Conservation (phyloP, 768 basidiomycete genomes). For the Xerocomus brunneocitrinus region DNA sequence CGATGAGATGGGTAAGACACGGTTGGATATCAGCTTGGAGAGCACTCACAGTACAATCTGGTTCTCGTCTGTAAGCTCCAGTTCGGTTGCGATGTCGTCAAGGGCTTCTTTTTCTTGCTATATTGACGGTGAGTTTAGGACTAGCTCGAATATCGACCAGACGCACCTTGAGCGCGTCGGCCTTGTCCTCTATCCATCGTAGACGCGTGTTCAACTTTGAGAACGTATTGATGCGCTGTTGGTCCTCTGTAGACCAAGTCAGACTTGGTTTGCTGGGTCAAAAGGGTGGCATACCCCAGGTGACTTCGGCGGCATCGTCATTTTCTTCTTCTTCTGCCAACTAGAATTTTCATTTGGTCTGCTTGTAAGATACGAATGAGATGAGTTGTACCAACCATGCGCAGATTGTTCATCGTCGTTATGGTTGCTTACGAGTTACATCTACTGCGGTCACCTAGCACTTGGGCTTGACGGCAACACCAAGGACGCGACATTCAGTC, state of each 20-base stretch:
- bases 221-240: constrained; percentile 87
- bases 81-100: constrained; percentile 81
- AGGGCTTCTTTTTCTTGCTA: constrained; percentile 95
- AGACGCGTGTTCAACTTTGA: constrained; percentile 86
- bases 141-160: constrained; percentile 2
- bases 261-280: constrained; percentile 2
- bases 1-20: constrained; percentile 55
- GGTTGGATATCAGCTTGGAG: constrained; percentile 27
- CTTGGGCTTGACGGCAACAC: no score
- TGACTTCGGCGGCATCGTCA: constrained; percentile 72
- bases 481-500: neutral
- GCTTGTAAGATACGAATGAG: neutral
- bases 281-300: constrained; percentile 60
- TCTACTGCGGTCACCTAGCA: neutral
- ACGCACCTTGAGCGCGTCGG: constrained; percentile 67
- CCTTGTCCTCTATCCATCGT: constrained; percentile 63
- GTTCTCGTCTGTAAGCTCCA: constrained; percentile 87
- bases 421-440: no score
- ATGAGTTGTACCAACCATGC: constrained; percentile 44
- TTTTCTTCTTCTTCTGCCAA: constrained; percentile 73
- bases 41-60: constrained; percentile 64
- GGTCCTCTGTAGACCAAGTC: constrained; percentile 52
- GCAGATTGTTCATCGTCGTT: constrained; percentile 41
- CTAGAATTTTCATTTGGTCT: constrained; percentile 33
- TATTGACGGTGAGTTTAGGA: neutral